Evolutionary conservation across 805 yeast genomes (phyloP), one percentile per base, ranked within the genome.

Genomic region (Clavispora santaluciae): DNA sequence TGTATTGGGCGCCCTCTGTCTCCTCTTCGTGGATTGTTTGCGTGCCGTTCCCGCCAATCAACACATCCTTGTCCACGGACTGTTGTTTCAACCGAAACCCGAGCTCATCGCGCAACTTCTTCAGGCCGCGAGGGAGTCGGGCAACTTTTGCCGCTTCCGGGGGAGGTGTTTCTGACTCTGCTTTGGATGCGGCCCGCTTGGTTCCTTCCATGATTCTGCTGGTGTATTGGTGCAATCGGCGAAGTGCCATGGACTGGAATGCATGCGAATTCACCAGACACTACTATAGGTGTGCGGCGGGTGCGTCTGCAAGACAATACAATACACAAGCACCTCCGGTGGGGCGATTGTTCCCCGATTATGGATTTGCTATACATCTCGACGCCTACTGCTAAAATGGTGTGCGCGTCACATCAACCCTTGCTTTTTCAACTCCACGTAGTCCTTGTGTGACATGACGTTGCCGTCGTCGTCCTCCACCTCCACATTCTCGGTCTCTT

Each of bases 381-480:
- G n/a, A n/a, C n/a, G n/a, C n/a, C n/a, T n/a, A n/a, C n/a, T n/a
- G n/a, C n/a, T n/a, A n/a, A n/a, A n/a, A n/a, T 23, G 5, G 11
- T 33, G 4, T 22, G 7, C n/a, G 26, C 13, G 12, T 44, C 64
- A 89, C 22, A 88, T 51, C 37, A 91, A 67, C 0, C 97, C 98
- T 64, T 91, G 98, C 50, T 78, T 83, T 63, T 87, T 86, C 57
- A 91, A 70, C 50, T 93, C 97, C 15, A 81, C 72, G 60, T 86
- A 91, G 33, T 87, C 90, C 50, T 79, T 78, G 51, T 81, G 83
- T 24, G 84, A 76, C 95, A 91, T 84, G 12, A 87, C 95, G 56
- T 93, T 91, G 9, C 98, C 99, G 13, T 87, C 89, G 1, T 78
- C 83, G 56, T 93, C 98, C 59, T 91, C 98, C 25, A 90, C 85